Conservation (phyloP, 176 grass and related monocot species). For the Oryza brachyantha region DNA sequence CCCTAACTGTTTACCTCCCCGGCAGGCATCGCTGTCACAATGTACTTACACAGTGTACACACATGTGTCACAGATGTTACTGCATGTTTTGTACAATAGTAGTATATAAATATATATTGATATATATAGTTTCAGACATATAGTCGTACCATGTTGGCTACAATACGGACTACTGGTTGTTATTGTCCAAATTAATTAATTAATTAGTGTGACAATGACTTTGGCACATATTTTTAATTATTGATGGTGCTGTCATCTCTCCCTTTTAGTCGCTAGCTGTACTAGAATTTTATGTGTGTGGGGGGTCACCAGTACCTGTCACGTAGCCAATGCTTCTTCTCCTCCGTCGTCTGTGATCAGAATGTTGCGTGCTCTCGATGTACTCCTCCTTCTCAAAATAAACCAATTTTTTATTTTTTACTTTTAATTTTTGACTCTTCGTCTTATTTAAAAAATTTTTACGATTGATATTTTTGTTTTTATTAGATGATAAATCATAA, state of each 20-base stretch:
- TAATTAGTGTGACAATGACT: neutral
- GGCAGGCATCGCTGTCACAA: neutral
- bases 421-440: too few relatives aligned
- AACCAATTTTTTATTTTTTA: too few relatives aligned
- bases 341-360: neutral
- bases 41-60: neutral
- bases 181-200: neutral
- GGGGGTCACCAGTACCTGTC: neutral
- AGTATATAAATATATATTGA: neutral
- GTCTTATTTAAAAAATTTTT: too few relatives aligned
- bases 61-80: neutral
- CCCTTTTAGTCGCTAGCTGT: neutral
- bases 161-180: neutral
- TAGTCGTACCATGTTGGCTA: slow-evolving; percentile 20
- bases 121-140: too few relatives aligned
- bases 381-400: too few relatives aligned
- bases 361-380: neutral
- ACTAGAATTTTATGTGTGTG: neutral
- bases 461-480: too few relatives aligned
- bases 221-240: neutral
- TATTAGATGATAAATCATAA: too few relatives aligned
- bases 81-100: neutral
- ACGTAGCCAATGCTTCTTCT: neutral
- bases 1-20: neutral
- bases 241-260: neutral